Conservation (phyloP, 2,329 filamentous ascomycete species). For the Diaporthe sp. region DNA sequence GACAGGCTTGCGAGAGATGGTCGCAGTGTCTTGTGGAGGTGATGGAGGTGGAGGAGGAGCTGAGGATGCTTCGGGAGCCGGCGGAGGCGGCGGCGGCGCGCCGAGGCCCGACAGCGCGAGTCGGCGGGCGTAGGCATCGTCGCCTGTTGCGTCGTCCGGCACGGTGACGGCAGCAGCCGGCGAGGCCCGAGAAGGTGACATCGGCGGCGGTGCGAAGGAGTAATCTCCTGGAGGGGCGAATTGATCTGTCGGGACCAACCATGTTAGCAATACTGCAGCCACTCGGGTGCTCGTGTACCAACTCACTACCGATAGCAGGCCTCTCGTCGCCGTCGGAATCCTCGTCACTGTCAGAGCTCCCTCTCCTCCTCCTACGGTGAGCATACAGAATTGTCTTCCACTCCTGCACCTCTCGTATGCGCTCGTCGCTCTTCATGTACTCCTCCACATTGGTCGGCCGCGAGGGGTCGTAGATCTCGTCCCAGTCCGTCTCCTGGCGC, state of each 20-base stretch:
- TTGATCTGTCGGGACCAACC: constrained; percentile 53
- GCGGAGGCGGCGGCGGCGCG: constrained; percentile 45
- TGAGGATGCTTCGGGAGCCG: constrained; percentile 43
- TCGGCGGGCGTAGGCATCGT: constrained; percentile 76
- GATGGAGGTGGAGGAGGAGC: constrained; percentile 52
- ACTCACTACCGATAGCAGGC: constrained; percentile 48
- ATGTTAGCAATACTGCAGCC: constrained; percentile 37
- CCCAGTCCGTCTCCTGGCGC: constrained; percentile 79
- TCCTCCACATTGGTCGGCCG: constrained; percentile 86
- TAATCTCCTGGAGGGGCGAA: constrained; percentile 70
- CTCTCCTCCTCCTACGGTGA: constrained; percentile 63
- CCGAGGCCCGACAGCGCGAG: constrained; percentile 63
- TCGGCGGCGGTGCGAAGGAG: constrained; percentile 67
- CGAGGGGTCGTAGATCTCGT: constrained; percentile 88
- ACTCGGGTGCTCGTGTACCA: neutral
- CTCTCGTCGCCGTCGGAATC: constrained; percentile 46
- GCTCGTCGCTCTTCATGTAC: constrained; percentile 86
- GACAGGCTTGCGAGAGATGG: constrained; percentile 82
- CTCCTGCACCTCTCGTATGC: constrained; percentile 80
- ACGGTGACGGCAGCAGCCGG: constrained; percentile 55
- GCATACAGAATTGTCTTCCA: constrained; percentile 88
- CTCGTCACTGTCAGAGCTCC: constrained; percentile 53
- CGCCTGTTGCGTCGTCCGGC: constrained; percentile 70
- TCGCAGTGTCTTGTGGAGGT: constrained; percentile 56
- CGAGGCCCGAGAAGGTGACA: constrained; percentile 53